A percentile compares a stretch with the other conserved stretches of the same genome.
Conservation (phyloP, 1,139 yeast genomes). For the Suhomyces chickasaworum region DNA sequence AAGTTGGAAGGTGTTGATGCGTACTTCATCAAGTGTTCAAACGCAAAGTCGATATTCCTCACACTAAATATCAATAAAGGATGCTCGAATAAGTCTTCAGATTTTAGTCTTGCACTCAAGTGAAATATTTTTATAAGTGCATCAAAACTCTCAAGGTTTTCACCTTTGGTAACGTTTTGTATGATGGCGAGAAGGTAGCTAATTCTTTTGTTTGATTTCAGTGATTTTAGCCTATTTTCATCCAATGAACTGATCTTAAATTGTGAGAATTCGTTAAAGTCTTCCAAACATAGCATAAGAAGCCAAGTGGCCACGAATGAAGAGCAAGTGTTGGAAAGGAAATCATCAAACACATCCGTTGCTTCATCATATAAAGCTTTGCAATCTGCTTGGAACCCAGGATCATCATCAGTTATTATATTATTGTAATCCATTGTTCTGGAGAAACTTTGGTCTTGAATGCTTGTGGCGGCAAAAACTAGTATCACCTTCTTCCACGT, state of each 20-base stretch:
- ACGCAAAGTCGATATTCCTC: constrained; percentile 41
- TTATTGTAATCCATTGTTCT: constrained; percentile 53
- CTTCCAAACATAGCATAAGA: constrained; percentile 37
- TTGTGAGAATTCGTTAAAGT: constrained; percentile 36
- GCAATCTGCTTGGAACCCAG: constrained; percentile 29
- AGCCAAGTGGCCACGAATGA: constrained; percentile 41
- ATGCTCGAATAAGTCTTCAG: constrained; percentile 28
- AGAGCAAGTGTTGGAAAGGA: constrained; percentile 21
- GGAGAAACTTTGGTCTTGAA: constrained; percentile 59
- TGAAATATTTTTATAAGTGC: constrained; percentile 44
- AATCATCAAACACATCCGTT: constrained; percentile 33
- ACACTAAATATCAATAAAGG: constrained; percentile 48
- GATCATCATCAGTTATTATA: constrained; percentile 30
- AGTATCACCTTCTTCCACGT: constrained; percentile 58
- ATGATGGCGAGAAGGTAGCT: constrained; percentile 35
- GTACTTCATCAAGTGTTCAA: constrained; percentile 24
- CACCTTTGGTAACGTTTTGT: constrained; percentile 35
- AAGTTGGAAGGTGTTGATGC: constrained; percentile 10
- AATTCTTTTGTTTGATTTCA: constrained; percentile 40
- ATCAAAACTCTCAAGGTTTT: constrained; percentile 48
- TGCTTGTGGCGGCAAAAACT: constrained; percentile 50
- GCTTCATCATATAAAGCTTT: constrained; percentile 39
- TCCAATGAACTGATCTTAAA: constrained; percentile 17
- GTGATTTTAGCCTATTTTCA: background rate
- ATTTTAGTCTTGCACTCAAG: constrained; percentile 42